Conservation (phyloP, 108 stramenopile genomes). For the Nannochloropsis gaditana region DNA sequence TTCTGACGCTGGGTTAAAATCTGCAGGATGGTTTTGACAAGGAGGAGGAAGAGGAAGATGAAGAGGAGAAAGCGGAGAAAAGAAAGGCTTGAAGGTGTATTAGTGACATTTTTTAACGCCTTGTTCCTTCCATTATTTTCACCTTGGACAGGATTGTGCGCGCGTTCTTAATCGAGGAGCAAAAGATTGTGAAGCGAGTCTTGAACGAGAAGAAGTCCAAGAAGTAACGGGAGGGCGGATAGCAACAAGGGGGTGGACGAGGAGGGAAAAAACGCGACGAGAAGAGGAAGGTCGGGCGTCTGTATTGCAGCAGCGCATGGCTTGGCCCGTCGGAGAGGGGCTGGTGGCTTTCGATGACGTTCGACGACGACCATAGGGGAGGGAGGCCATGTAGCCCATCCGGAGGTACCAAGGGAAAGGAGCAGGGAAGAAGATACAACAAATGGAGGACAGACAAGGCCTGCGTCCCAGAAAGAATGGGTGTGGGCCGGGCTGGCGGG, state of each 20-base stretch:
- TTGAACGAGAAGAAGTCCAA: constrained; percentile 72
- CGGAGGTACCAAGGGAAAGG: background rate
- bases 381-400: background rate
- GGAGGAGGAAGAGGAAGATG: background rate
- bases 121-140: background rate
- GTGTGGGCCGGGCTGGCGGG: no score
- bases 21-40: background rate
- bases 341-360: no score
- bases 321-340: no score
- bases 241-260: background rate
- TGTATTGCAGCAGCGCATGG: no score
- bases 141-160: constrained; percentile 68
- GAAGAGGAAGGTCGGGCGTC: background rate
- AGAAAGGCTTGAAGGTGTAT: background rate
- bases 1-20: background rate
- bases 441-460: no score
- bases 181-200: constrained; percentile 98
- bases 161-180: constrained; percentile 98
- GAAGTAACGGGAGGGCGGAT: constrained; percentile 40
- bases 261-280: background rate
- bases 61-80: background rate
- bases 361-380: background rate
- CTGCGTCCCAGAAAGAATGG: no score
- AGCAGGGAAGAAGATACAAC: background rate
- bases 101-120: background rate